These are phyloP conservation scores for Adansonia rubrostipa DNA, from an alignment of 441 rosid genomes.

Conservation along the genomic window DNA sequence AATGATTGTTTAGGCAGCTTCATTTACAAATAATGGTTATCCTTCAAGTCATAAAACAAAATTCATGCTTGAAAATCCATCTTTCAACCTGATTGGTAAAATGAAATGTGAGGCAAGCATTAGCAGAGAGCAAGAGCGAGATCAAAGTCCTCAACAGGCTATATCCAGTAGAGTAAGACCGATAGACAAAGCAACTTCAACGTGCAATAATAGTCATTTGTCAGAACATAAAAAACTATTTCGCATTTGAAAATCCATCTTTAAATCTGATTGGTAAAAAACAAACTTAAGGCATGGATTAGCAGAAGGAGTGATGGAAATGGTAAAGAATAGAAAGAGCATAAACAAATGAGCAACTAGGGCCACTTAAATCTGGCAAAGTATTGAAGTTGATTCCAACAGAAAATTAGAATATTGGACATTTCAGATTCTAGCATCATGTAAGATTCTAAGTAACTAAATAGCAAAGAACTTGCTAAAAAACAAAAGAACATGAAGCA, in stretches of 20 bases:
- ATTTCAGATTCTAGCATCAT: no score
- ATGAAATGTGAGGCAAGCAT: background rate
- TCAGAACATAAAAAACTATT: background rate
- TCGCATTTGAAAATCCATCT: no score
- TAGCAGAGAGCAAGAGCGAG: background rate
- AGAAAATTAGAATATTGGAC: no score
- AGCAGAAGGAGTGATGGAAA: background rate
- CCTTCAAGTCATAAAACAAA: slow-evolving; percentile 3
- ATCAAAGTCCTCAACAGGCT: background rate
- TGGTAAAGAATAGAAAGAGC: background rate
- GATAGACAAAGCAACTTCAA: background rate
- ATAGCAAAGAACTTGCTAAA: background rate
- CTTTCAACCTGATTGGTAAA: background rate
- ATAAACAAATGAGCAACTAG: no score
- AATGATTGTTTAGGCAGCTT: background rate
- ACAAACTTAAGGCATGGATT: no score
- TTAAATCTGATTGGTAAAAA: background rate
- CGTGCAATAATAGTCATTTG: background rate
- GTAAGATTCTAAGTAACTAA: background rate
- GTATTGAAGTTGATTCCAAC: background rate
- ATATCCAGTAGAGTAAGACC: background rate
- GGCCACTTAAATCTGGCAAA: no score
- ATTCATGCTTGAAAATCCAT: background rate
- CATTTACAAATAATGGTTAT: background rate
- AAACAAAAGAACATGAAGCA: background rate